Evolutionary conservation across 345 rosid genomes (phyloP).

Genomic region (Diplotaxis tenuifolia): DNA sequence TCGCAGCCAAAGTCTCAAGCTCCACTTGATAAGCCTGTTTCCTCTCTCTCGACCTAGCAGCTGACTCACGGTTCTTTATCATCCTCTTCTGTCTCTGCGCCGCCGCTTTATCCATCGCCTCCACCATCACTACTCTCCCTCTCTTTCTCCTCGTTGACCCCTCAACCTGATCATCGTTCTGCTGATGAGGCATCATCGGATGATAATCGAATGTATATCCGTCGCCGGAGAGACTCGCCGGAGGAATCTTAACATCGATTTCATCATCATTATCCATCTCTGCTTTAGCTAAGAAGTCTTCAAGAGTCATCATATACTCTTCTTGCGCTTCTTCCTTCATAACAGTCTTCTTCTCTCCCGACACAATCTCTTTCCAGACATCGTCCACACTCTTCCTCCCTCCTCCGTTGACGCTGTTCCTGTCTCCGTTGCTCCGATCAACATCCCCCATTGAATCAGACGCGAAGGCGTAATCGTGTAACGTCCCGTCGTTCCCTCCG

Average conservation of each 20-base stretch:
- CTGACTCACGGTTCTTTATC: conserved; percentile 98
- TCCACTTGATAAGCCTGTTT: conserved; percentile 93
- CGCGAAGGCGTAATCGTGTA: conserved; percentile 1
- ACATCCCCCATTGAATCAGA: conserved; percentile 21
- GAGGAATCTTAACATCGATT: conserved; percentile 39
- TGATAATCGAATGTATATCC: conserved; percentile 46
- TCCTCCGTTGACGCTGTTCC: conserved; percentile 14
- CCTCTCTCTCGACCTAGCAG: conserved; percentile 94
- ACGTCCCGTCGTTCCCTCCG: not conserved
- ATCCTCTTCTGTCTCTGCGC: conserved; percentile 95
- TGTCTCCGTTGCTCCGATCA: conserved; percentile 30
- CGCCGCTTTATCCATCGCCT: conserved; percentile 76
- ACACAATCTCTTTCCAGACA: conserved; percentile 86
- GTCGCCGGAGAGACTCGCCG: conserved; percentile 37
- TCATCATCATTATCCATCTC: conserved; percentile 44
- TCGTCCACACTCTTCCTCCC: conserved; percentile 56
- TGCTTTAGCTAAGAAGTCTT: conserved; percentile 80
- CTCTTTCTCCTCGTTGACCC: conserved; percentile 48
- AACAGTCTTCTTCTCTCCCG: conserved; percentile 51
- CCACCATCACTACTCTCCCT: conserved; percentile 67
- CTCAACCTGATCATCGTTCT: conserved; percentile 15
- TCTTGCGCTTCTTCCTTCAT: conserved; percentile 64
- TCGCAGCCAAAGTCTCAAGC: conserved; percentile 72
- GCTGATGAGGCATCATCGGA: conserved; percentile 4
- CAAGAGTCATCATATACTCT: conserved; percentile 70